Evolutionary conservation across 495 filamentous ascomycete species (phyloP), one percentile per base, ranked within the genome.

Genomic region (Lindgomyces ingoldianus): DNA sequence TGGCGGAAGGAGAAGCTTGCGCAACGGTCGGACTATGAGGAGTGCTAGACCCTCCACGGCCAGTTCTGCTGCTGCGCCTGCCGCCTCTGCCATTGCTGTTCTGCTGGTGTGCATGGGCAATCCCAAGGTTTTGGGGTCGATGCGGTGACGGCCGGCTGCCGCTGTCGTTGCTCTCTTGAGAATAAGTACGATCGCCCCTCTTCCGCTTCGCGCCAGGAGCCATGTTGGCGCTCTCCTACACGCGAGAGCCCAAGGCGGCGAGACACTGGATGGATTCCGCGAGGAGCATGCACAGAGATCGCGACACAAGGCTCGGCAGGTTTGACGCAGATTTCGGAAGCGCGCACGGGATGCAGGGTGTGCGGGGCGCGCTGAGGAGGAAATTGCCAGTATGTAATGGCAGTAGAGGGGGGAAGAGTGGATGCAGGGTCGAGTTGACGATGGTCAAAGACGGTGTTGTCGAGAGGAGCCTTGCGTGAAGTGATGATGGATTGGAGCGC

Each of bases 141-240:
- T 89, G 84, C 54, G 86, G 85, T 57, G 86, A 88, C 52, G 85
- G 84, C 64, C 86, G 56, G 60, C 54, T 79, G 57, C 74, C 71
- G 45, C 74, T 74, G 66, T 85, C 82, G 69, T 84, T 78, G 42
- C 71, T 75, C 55, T 85, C 83, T 57, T 78, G 74, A 12, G 82
- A 80, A 70, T 76, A 83, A 26, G 73, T 76, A 69, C 81, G 74
- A 57, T 86, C 84, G 36, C 75, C 76, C 69, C 84, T 76, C 75
- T 87, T 87, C 59, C 84, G 77, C 75, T 87, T 87, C 53, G 78
- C 79, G 70, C 77, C 78, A 63, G 79, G 70, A 21, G 68, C 57
- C 70, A 72, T 72, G 21, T 24, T 57, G 53, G 60, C 39, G 19
- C 39, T 29, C 57, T 61, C 41, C 49, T 53, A 55, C 19, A 22